Evolutionary conservation across 768 basidiomycete species (phyloP), one percentile per base, ranked within the genome.

Genomic region (Xerocomellus chrysenteron): DNA sequence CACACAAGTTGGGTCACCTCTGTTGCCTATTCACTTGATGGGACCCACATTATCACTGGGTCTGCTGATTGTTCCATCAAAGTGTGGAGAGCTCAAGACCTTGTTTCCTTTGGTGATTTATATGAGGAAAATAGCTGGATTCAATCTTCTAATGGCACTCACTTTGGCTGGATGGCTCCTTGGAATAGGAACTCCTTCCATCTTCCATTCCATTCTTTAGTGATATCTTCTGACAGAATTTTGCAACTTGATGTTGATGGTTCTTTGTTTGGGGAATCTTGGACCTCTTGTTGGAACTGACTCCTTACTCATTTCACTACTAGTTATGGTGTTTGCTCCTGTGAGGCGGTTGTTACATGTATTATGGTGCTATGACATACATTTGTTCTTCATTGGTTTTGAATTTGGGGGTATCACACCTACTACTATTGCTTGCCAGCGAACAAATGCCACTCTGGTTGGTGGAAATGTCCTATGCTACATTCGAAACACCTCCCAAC

Each of bases 121-220:
- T 11, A 11, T 42, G 10, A 41, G 2, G 5, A 36, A 2, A 21
- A 54, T 54, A 24, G 59, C 17, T 60, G 52, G 59, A 47, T 59
- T 28, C 47, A 52, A 19, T 57, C 46, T 26, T 57, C 46, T 40
- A 5, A 43, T 55, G 48, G 42, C 32, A 5, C 16, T 50, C 32
- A 3, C 16, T 55, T 32, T 55, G 40, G 49, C 8, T 55, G 57
- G 57, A 11, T 57, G 28, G 28, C 55, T 35, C 49, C 58, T 44
- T 59, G 58, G 58, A 47, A 43, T 24, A 57, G 47, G 4, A 10
- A 39, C 36, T 7, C 2, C 9, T 45, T 41, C 14, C 28, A 54
- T 44, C 24, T 54, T 28, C 49, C 52, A 4, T 7, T 35, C 0
- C 37, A 47, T 42, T 54, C 47, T 26, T n/a, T 36, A 8, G 24